Evolutionary conservation across 2,329 filamentous ascomycete genomes (phyloP).

Genomic region (Colletotrichum acutatum): DNA sequence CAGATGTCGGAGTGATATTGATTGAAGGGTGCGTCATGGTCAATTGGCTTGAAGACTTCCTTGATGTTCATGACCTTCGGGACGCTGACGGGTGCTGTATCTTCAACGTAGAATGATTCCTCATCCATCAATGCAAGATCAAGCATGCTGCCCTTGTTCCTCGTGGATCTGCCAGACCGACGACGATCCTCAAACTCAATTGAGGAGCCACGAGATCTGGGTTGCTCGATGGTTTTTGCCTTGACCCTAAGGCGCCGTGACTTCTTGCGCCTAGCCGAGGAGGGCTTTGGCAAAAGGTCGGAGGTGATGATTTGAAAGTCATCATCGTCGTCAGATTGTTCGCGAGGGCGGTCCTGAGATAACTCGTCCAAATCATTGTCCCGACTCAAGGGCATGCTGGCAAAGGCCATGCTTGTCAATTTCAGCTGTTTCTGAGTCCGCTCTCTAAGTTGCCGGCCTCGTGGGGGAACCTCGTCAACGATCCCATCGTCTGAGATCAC

Average conservation of each 20-base stretch:
- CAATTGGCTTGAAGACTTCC: constrained; percentile 76
- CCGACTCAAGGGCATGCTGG: constrained; percentile 32
- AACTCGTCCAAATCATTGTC: constrained; percentile 44
- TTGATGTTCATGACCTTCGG: constrained; percentile 73
- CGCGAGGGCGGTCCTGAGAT: constrained; percentile 40
- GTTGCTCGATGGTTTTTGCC: constrained; percentile 20
- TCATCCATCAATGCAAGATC: constrained; percentile 69
- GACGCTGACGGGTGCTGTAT: constrained; percentile 54
- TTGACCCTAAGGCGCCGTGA: constrained; percentile 37
- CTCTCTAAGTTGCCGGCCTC: constrained; percentile 25
- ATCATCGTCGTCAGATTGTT: constrained; percentile 46
- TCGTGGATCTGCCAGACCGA: constrained; percentile 60
- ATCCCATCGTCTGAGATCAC: constrained; percentile 8
- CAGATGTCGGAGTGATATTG: constrained; percentile 77
- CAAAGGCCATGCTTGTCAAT: constrained; percentile 40
- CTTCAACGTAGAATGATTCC: constrained; percentile 63
- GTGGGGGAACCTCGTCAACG: background rate
- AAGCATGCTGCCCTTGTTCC: constrained; percentile 55
- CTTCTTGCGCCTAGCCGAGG: constrained; percentile 33
- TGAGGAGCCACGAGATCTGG: constrained; percentile 50
- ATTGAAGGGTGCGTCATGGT: constrained; percentile 73
- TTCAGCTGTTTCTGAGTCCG: constrained; percentile 41
- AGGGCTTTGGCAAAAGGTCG: constrained; percentile 42
- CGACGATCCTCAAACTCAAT: constrained; percentile 65
- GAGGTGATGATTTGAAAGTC: constrained; percentile 51